Percentiles rank a stretch among this genome's conserved stretches.
Evolutionary conservation across 371 early-diverging fungal genomes (phyloP).

Genomic region (Chytridium lagenaria): DNA sequence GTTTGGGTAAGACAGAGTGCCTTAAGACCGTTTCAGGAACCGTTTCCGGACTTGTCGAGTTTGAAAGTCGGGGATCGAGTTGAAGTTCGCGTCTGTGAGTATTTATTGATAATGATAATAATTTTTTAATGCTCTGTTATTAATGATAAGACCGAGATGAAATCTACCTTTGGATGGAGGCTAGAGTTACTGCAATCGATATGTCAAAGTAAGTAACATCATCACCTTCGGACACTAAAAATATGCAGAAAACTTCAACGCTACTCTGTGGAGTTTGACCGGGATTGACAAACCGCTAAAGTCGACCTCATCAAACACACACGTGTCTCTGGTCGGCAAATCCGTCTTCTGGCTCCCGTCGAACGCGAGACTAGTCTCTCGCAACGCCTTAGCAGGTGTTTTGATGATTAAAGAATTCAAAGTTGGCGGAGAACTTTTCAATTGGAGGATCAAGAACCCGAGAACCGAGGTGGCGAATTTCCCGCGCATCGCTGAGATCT

Average conservation of each 20-base stretch:
- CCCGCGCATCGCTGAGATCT: background rate
- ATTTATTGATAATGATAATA: background rate
- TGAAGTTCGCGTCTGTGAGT: conserved; percentile 4
- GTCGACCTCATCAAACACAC: background rate
- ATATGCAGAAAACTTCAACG: conserved; percentile 3
- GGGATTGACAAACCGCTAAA: background rate
- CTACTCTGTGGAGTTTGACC: background rate
- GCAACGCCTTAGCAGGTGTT: background rate
- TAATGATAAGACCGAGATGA: conserved; percentile 3
- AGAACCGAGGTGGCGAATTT: background rate
- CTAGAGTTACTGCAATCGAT: background rate
- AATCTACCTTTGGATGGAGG: conserved; percentile 8
- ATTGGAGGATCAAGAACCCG: background rate
- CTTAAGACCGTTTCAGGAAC: background rate
- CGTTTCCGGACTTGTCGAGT: background rate
- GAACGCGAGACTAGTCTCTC: background rate
- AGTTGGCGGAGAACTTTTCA: background rate
- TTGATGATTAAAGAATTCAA: background rate
- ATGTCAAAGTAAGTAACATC: background rate
- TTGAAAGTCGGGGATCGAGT: background rate
- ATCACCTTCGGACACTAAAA: background rate
- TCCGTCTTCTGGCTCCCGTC: background rate
- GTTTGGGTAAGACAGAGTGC: background rate
- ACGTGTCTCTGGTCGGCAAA: background rate
- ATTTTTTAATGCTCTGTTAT: background rate